Base-by-base conservation (phyloP, 768 basidiomycete species). In the Cystobasidiopsis lactophilus region DNA sequence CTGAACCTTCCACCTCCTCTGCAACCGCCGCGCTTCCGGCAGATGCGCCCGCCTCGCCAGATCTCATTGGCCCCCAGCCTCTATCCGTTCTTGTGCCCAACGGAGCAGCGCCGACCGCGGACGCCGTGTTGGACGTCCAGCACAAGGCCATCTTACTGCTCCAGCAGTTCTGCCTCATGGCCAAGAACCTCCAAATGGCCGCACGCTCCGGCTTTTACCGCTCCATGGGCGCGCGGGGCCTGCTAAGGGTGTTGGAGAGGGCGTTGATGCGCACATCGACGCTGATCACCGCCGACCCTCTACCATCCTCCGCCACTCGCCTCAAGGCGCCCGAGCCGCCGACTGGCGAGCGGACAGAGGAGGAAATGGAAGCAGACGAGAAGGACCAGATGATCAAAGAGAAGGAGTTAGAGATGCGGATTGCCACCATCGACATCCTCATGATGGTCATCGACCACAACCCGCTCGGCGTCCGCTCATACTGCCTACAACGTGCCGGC, bases 81-180 rank as follows among this genome's bases (percentile, higher is more conserved):
- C 33, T 16, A 7, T 35, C 33, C 33, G 16, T 16, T 16, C 16
- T 16, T 35, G 9, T 16, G 9, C 9, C 7, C 16, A 35, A 35
- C 9, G 9, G 9, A 35, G 7, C 33, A 7, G 33, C 9, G 9
- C 7, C 51, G 1, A 5, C 40, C 26, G 11, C 4, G 11, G 45
- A 47, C 29, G 18, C 14, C 11, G 10, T 5, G 13, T 19, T 38
- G 19, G 1, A 41, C 7, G 40, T 43, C 27, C 56, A 79, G 56
- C 75, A 76, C 31, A 82, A 89, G 60, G 81, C 88, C 26, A 75
- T 96, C 44, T 68, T 80, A 40, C 78, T 98, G 57, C 72, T 98
- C 43, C 86, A 93, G 61, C 86, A 95, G 59, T 75, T 95, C 9
- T 83, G 84, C 62, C 73, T 79, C 52, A 89, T 98, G 83, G 88